Base-by-base conservation (phyloP, 805 yeast genomes). In the Yarrowia sp. region DNA sequence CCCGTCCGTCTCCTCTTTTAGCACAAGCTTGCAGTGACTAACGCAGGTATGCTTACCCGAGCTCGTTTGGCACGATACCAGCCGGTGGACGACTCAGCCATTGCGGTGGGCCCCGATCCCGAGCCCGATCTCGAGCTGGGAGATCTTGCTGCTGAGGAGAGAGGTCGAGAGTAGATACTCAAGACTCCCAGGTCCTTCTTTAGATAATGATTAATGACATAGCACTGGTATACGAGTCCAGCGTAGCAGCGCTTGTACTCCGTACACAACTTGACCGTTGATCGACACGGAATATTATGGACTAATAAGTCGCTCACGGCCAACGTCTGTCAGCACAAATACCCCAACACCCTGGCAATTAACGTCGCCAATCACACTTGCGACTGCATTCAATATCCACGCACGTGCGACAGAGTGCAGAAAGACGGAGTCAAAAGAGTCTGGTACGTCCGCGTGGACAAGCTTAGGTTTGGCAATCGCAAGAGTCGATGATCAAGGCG, bases 41-140 rank as follows among this genome's bases (percentile, higher is more conserved):
- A 53, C 49, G 14, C 55, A 72, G 74, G 74, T 14, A 69, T 72
- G 73, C 72, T 72, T 38, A 74, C 71, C 15, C 73, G 74, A 12
- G 70, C 68, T 55, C 71, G 74, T 15, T 70, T 63, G 60, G 58
- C 67, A 13, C 67, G 67, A 24, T 63, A 63, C 42, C 67, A 63
- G 49, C 49, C 58, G 2, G 56, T 63, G 13, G 58, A 60, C n/a
- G 53, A 60, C 42, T 44, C 53, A 15, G 66, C 33, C 44, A 46
- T 46, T 60, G 66, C 66, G 33, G 46, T 46, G 19, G 52, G 17
- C 2, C 66, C 53, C 34, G 66, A 60, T 30, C 49, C 63, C 39
- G 63, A 56, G 33, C 63, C 49, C 46, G 63, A 56, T 42, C 63
- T 56, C 14, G 63, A 56, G 49, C 15, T 56, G 39, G 63, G 63